Evolutionary conservation across 176 grass and related monocot genomes (phyloP).

Genomic region (Zoysia pacifica): DNA sequence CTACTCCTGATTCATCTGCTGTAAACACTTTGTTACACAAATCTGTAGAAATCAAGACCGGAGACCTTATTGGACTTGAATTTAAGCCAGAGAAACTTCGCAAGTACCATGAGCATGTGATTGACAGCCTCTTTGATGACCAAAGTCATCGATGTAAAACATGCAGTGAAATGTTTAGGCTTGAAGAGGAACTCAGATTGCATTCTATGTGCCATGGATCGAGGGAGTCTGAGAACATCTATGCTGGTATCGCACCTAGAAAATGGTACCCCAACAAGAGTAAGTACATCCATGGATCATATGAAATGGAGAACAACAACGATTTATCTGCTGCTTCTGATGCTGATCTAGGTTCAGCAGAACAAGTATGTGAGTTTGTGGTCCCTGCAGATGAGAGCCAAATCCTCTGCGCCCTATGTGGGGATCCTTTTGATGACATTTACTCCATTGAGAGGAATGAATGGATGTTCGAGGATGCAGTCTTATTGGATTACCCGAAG

Average conservation of each 20-base stretch:
- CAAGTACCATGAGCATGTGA: conserved; percentile 63
- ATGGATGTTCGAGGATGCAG: conserved; percentile 93
- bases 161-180: conserved; percentile 74
- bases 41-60: conserved; percentile 25
- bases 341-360: conserved; percentile 46
- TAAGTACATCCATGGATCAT: conserved; percentile 51
- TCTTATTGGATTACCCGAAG: conserved; percentile 53
- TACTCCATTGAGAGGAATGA: conserved; percentile 62
- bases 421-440: conserved; percentile 84
- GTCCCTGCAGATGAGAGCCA: conserved; percentile 92
- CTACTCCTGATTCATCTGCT: conserved; percentile 31
- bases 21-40: conserved; percentile 24
- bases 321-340: conserved; percentile 43
- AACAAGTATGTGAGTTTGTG: conserved; percentile 63
- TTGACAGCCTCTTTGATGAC: conserved; percentile 68
- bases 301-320: conserved; percentile 35
- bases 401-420: conserved; percentile 82
- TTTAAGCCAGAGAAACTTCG: conserved; percentile 81
- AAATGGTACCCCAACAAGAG: conserved; percentile 69
- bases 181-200: conserved; percentile 57
- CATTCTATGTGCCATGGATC: conserved; percentile 55
- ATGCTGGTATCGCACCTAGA: conserved; percentile 51
- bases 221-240: conserved; percentile 39
- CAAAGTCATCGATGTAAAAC: conserved; percentile 67
- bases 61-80: conserved; percentile 66